phyloP scores from a whole-genome alignment of 2,329 filamentous ascomycete genomes.

The Helicocarpus griseus region DNA sequence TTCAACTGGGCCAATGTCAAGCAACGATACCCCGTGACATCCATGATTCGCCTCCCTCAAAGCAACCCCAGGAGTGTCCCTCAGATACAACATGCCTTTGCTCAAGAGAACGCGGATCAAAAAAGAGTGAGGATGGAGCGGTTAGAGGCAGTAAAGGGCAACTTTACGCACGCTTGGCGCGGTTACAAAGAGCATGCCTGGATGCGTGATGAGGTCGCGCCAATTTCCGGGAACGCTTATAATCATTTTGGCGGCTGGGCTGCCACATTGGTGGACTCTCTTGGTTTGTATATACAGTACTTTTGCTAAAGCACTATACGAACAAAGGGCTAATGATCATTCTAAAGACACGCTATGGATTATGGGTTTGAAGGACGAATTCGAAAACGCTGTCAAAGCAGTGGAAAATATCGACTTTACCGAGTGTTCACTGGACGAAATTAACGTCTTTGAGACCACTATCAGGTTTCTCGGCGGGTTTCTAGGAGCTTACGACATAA shows the following conservation, averaged over 20 bases:
- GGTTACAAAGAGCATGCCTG: conserved; percentile 55
- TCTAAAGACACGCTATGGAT: conserved; percentile 51
- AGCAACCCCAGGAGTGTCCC: conserved; percentile 15
- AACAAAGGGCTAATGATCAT: conserved; percentile 13
- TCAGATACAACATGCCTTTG: conserved; percentile 17
- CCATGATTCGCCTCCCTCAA: conserved; percentile 11
- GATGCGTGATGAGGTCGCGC: conserved; percentile 53
- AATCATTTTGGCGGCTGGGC: conserved; percentile 55
- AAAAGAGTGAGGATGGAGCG: conserved; percentile 30
- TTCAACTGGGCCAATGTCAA: conserved; percentile 1
- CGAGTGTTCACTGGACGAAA: conserved; percentile 15
- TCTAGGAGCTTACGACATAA: conserved; percentile 45
- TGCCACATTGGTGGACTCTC: conserved; percentile 47
- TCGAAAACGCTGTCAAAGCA: conserved; percentile 43
- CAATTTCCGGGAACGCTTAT: conserved; percentile 42
- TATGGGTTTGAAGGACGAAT: conserved; percentile 49
- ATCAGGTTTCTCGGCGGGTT: conserved; percentile 46
- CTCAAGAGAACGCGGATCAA: conserved; percentile 13
- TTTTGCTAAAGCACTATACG: too few species aligned
- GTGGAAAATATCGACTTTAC: conserved; percentile 47
- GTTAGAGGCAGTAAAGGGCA: conserved; percentile 38
- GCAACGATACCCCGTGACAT: conserved; percentile 12
- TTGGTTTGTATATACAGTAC: conserved; percentile 5
- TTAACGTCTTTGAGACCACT: conserved; percentile 40
- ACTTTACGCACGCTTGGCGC: conserved; percentile 47